Conservation (phyloP, 805 yeast species). For the Hanseniaspora clermontiae region DNA sequence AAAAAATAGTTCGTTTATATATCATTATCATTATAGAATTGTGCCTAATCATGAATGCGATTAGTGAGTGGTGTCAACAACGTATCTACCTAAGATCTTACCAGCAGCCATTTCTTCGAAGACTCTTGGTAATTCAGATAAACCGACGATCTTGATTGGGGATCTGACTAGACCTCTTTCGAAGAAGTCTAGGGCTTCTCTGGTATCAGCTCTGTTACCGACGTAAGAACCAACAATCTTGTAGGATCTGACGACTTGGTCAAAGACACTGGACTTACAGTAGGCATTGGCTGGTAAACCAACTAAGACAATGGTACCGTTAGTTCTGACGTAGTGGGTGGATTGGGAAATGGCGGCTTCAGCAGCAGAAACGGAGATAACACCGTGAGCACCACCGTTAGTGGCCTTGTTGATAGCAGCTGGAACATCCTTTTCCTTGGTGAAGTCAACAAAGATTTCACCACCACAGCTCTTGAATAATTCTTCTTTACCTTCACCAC, state of each 20-base stretch:
- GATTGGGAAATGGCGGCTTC: slow-evolving; percentile 39
- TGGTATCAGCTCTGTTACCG: slow-evolving; percentile 39
- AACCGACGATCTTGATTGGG: slow-evolving; percentile 63
- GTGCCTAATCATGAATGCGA: background rate
- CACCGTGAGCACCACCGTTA: slow-evolving; percentile 59
- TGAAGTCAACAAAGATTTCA: slow-evolving; percentile 49
- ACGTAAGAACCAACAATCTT: slow-evolving; percentile 39
- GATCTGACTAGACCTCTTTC: slow-evolving; percentile 57
- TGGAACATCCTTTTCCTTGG: slow-evolving; percentile 38
- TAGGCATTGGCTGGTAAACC: slow-evolving; percentile 47
- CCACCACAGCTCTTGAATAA: slow-evolving; percentile 48
- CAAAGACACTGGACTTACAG: slow-evolving; percentile 35
- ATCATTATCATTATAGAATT: background rate
- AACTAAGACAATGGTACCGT: slow-evolving; percentile 51
- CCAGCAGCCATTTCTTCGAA: slow-evolving; percentile 73
- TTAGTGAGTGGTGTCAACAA: slow-evolving; percentile 61
- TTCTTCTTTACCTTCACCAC: slow-evolving; percentile 54
- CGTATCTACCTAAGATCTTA: slow-evolving; percentile 76
- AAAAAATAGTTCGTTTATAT: background rate
- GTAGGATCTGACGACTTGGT: slow-evolving; percentile 38
- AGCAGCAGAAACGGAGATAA: slow-evolving; percentile 49
- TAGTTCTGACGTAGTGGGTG: slow-evolving; percentile 41
- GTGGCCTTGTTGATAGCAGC: slow-evolving; percentile 37
- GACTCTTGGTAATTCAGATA: slow-evolving; percentile 55
- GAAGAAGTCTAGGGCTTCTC: slow-evolving; percentile 66